Evolutionary conservation across 257 asterid species (phyloP).

Genomic region (Rhazya stricta): DNA sequence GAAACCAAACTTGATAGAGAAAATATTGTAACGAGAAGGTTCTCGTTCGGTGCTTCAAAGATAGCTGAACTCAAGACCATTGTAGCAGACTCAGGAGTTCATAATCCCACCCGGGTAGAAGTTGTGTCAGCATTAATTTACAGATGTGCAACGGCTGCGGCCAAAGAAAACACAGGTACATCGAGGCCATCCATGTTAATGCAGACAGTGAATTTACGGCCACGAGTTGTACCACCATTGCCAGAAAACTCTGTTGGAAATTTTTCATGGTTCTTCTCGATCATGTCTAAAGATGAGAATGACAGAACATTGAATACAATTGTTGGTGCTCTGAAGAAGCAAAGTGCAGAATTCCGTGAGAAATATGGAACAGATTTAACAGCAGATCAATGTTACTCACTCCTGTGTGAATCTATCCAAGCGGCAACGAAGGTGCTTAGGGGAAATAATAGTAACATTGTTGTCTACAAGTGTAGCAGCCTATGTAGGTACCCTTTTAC

Average conservation of each 20-base stretch:
- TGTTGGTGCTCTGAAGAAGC: not conserved
- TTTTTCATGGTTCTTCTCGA: not conserved
- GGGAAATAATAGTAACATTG: not conserved
- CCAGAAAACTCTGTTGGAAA: conserved; percentile 12
- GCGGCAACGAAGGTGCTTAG: not conserved
- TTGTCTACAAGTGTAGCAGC: not conserved
- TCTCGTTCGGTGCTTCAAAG: not conserved
- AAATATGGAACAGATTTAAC: not conserved
- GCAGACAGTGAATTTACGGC: conserved; percentile 12
- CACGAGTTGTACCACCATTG: conserved; percentile 11
- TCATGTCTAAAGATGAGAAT: not conserved
- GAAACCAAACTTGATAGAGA: not conserved
- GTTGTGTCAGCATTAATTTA: conserved; percentile 12
- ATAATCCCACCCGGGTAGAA: conserved; percentile 14
- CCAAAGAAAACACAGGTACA: not conserved
- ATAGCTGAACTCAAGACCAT: conserved; percentile 7
- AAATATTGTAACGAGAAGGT: not conserved
- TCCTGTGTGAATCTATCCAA: not conserved
- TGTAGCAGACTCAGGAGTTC: not conserved
- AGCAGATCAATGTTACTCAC: not conserved
- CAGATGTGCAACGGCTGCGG: conserved; percentile 10
- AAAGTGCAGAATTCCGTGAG: not conserved
- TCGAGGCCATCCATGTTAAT: conserved; percentile 1
- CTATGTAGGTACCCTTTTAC: not conserved
- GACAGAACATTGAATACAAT: not conserved